phyloP scores from a whole-genome alignment of 208 protist genomes.

The Trypanosoma melophagium region DNA sequence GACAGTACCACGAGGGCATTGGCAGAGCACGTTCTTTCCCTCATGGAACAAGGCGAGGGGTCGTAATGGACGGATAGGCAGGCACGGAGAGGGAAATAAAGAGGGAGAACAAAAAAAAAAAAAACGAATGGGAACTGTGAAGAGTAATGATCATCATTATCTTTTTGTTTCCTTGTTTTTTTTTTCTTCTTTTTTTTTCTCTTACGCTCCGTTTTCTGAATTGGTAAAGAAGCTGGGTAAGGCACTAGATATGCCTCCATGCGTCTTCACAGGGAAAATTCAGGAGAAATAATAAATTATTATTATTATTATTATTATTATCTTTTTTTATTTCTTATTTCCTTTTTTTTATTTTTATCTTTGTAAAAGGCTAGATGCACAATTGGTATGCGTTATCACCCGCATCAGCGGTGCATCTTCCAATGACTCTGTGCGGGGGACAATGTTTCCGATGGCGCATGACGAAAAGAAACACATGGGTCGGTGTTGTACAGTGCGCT shows the following conservation, averaged over 20 bases:
- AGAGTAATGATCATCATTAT: too few species aligned
- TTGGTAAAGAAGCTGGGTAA: background rate
- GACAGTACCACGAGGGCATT: slow-evolving; percentile 45
- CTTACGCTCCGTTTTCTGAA: background rate
- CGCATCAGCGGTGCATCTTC: slow-evolving; percentile 37
- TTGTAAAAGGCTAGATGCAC: slow-evolving; percentile 1
- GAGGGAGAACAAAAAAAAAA: too few species aligned
- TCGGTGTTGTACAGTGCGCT: slow-evolving; percentile 41
- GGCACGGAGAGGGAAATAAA: background rate
- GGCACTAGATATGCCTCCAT: background rate
- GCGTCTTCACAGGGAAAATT: background rate
- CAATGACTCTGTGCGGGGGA: slow-evolving; percentile 60
- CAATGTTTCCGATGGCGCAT: slow-evolving; percentile 79
- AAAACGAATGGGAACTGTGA: too few species aligned
- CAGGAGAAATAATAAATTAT: background rate
- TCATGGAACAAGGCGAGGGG: background rate
- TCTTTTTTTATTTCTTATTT: slow-evolving; percentile 2
- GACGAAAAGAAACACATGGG: slow-evolving; percentile 44
- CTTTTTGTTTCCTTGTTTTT: too few species aligned
- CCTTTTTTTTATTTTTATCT: background rate
- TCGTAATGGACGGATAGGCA: background rate
- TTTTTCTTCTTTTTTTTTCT: background rate
- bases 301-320: background rate
- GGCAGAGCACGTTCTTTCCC: slow-evolving; percentile 53
- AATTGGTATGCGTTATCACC: slow-evolving; percentile 45